phyloP scores from a whole-genome alignment of 306 rosid species.

The Cicer chorassanicum region DNA sequence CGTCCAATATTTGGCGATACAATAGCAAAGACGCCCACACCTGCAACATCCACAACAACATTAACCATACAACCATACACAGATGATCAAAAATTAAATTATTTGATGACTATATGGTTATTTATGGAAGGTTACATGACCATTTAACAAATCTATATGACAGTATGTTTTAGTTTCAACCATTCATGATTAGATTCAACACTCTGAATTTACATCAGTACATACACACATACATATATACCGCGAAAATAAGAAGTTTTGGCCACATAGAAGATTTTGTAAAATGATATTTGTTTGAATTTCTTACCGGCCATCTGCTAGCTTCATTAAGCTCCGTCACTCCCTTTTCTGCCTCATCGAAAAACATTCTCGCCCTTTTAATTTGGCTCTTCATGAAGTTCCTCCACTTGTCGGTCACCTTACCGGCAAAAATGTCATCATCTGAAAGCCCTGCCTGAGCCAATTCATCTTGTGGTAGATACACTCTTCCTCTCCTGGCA shows the following conservation, averaged over 20 bases:
- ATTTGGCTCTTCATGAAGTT: conserved; percentile 68
- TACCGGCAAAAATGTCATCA: conserved; percentile 60
- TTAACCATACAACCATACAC: not conserved
- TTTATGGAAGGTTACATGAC: not conserved
- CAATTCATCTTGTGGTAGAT: conserved; percentile 71
- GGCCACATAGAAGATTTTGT: conserved; percentile 23
- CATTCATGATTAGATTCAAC: not conserved
- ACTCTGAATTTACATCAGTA: not conserved
- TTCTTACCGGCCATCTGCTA: conserved; percentile 72
- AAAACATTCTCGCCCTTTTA: conserved; percentile 66
- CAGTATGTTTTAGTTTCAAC: not conserved
- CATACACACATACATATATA: not conserved
- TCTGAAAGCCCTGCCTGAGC: conserved; percentile 67
- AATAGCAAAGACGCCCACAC: conserved; percentile 75
- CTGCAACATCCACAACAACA: conserved; percentile 52
- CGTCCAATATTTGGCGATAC: conserved; percentile 77
- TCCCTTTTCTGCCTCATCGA: conserved; percentile 65
- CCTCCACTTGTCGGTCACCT: conserved; percentile 71
- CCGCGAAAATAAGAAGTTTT: not conserved
- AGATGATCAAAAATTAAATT: not conserved
- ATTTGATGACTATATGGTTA: not conserved
- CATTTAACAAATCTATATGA: not conserved
- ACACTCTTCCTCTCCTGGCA: conserved; percentile 66
- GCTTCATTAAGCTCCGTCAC: conserved; percentile 59
- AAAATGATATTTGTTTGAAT: conserved; percentile 13